Evolutionary conservation across 2,329 filamentous ascomycete genomes (phyloP).

Genomic region (Meredithiella fracta): DNA sequence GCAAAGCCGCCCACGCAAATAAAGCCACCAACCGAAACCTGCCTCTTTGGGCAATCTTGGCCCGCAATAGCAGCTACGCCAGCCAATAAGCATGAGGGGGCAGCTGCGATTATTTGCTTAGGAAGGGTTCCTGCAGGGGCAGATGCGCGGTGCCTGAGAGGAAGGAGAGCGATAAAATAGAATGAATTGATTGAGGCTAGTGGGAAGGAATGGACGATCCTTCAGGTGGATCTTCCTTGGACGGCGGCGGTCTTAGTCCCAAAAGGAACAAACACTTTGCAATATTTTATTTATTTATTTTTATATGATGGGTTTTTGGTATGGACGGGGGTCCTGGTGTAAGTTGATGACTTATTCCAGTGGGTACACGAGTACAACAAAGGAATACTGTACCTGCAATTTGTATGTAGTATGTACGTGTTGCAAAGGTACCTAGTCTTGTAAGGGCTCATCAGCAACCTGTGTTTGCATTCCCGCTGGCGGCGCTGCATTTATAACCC

Average conservation of each 20-base stretch:
- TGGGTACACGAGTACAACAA: background rate
- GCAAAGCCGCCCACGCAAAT: background rate
- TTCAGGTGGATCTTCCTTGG: background rate
- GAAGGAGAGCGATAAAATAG: background rate
- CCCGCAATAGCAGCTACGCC: background rate
- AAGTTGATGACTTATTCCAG: background rate
- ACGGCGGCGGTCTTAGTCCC: too few species aligned
- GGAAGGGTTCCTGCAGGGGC: background rate
- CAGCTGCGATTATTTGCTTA: background rate
- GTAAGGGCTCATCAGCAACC: background rate
- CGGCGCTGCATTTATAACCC: background rate
- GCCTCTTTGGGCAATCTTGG: background rate
- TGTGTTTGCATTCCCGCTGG: background rate
- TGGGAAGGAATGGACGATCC: background rate
- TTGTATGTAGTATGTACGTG: background rate
- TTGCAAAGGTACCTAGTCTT: background rate
- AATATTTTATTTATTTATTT: background rate
- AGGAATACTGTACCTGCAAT: background rate
- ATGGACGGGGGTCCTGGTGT: background rate
- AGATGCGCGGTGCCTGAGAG: background rate
- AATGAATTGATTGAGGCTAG: background rate
- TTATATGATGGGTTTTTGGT: background rate
- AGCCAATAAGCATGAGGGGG: background rate
- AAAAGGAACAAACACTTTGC: background rate
- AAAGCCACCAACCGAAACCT: background rate